These are phyloP conservation scores for Trichosporon coremiiforme DNA, from an alignment of 1,284 basidiomycete genomes.

Conservation along the genomic window DNA sequence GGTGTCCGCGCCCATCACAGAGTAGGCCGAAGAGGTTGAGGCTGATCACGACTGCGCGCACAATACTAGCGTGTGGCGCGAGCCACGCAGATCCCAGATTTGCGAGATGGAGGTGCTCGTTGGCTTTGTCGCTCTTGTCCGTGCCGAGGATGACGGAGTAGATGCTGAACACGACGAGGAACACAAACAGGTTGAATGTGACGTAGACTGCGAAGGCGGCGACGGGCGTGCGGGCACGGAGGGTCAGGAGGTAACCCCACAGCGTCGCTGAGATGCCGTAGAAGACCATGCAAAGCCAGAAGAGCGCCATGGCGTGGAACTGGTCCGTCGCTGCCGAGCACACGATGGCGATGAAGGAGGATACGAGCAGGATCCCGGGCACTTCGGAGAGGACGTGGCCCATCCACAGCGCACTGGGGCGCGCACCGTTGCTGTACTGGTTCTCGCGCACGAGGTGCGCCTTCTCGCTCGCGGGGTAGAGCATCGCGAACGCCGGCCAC, in stretches of 20 bases:
- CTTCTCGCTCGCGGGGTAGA: conserved; percentile 69
- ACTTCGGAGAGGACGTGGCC: conserved; percentile 76
- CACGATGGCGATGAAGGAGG: conserved; percentile 66
- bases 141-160: conserved; percentile 23
- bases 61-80: conserved; percentile 61
- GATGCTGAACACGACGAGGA: conserved; percentile 59
- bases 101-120: conserved; percentile 63
- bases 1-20: conserved; percentile 64
- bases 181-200: conserved; percentile 73
- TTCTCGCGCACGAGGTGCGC: conserved; percentile 68
- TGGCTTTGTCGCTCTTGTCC: conserved; percentile 62
- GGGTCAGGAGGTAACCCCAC: conserved; percentile 68
- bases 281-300: conserved; percentile 67
- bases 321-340: conserved; percentile 64
- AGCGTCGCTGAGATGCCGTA: conserved; percentile 70
- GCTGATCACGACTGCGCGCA: conserved; percentile 68
- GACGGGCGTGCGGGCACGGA: conserved; percentile 67
- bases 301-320: conserved; percentile 67
- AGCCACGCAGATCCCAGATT: conserved; percentile 66
- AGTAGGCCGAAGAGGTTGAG: conserved; percentile 75
- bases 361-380: conserved; percentile 63
- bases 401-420: conserved; percentile 73
- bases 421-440: conserved; percentile 68
- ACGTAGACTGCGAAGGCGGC: conserved; percentile 73
- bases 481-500: conserved; percentile 74